A percentile compares a stretch with the other conserved stretches of the same genome.
Conservation (phyloP, 345 rosid species). For the Turnera subulata region DNA sequence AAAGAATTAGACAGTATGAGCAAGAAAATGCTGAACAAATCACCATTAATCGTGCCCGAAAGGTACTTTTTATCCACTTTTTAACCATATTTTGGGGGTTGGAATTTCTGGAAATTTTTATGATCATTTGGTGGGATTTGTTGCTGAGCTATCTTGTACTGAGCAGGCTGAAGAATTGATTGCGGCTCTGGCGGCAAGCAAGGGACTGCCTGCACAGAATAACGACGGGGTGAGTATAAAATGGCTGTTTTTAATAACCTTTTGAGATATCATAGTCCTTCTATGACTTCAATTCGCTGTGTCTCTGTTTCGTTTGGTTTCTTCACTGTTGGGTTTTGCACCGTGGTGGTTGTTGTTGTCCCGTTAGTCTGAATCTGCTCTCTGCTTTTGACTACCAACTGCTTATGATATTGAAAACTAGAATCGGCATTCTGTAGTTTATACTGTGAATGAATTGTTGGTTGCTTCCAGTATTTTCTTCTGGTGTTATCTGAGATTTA, state of each 20-base stretch:
- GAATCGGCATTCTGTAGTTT: too few species aligned
- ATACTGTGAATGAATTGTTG: too few species aligned
- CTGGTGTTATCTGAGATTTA: too few species aligned
- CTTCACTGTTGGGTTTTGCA: neutral
- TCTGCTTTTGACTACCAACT: neutral
- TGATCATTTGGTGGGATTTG: neutral
- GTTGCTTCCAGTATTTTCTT: too few species aligned
- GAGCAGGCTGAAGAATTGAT: slow-evolving; percentile 89
- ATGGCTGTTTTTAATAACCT: neutral
- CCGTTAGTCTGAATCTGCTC: neutral
- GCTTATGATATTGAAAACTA: neutral
- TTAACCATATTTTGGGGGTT: too few species aligned
- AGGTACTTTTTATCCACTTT: slow-evolving; percentile 37
- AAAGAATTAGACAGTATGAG: slow-evolving; percentile 61
- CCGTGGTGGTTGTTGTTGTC: neutral
- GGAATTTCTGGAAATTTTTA: neutral
- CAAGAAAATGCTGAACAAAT: slow-evolving; percentile 87
- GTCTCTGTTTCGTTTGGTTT: neutral
- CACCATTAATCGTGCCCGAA: slow-evolving; percentile 74
- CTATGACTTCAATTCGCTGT: neutral
- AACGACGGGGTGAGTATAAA: slow-evolving; percentile 53
- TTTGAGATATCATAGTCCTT: neutral
- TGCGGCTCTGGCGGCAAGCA: slow-evolving; percentile 81
- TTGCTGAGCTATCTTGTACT: slow-evolving; percentile 12
- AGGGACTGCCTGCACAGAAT: slow-evolving; percentile 46